These are phyloP conservation scores for Rhizophagus sp. DNA, from an alignment of 192 early-diverging fungal species.

Conservation along the genomic window DNA sequence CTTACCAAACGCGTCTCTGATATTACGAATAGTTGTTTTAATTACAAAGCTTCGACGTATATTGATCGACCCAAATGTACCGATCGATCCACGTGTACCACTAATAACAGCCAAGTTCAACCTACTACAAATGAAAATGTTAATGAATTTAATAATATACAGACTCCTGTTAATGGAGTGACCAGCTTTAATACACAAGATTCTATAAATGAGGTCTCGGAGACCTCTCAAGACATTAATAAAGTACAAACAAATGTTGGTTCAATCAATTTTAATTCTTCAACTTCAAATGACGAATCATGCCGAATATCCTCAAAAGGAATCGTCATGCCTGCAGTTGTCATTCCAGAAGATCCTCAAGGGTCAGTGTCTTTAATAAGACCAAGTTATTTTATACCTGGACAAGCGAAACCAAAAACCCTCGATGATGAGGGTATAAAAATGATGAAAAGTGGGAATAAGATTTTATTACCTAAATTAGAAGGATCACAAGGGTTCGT, in stretches of 20 bases:
- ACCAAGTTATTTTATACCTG: not conserved
- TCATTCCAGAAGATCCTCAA: not conserved
- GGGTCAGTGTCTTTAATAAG: not conserved
- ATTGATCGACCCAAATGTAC: no score
- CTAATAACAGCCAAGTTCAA: not conserved
- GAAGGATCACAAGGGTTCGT: not conserved
- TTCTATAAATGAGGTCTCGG: not conserved
- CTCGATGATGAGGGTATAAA: not conserved
- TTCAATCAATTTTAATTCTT: no score
- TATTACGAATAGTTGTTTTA: no score
- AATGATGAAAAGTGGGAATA: not conserved
- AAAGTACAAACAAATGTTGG: no score
- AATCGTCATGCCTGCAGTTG: not conserved
- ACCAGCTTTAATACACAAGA: not conserved
- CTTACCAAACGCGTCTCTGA: no score
- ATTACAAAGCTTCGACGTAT: no score
- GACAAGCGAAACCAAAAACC: not conserved
- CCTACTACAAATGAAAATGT: not conserved
- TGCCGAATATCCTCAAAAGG: not conserved
- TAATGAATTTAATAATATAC: no score
- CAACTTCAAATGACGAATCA: not conserved
- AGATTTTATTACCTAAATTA: not conserved
- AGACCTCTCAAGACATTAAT: not conserved
- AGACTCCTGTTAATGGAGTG: not conserved
- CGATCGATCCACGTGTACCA: no score